Evolutionary conservation across 257 asterid genomes (phyloP), one percentile per base, ranked within the genome.

Genomic region (Euphrasia confusa): DNA sequence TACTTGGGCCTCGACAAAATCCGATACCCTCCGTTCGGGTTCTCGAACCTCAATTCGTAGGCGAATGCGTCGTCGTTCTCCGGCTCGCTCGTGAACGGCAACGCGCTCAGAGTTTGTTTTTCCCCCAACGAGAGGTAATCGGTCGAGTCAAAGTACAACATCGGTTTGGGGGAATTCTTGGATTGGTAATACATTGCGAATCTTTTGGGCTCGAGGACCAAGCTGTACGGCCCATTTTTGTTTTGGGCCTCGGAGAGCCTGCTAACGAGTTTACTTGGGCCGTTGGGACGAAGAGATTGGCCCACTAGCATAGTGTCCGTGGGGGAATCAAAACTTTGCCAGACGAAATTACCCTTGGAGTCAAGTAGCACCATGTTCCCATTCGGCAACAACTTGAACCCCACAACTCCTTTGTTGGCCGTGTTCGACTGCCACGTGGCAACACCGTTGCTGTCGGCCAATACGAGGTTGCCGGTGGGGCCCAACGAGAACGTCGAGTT

Each of bases 311-410:
- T 13, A 3, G 81, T 75, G 11, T 79, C 77, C 0, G 77, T 74
- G 1, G 80, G 74, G 17, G 10, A 68, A 45, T 74, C 82, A 13
- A 80, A 80, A 44, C 82, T 76, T 44, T 74, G 85, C 74, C 80
- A 76, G 1, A 68, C 47, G 37, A 64, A 76, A 1, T 48, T 65
- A 0, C 77, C 77, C 67, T 55, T 63, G 27, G 78, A 59, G 58
- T 75, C 72, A 7, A 63, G 30, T 1, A 72, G 72, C 1, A 78
- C 76, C 73, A 78, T 61, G 68, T 78, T 78, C 18, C 83, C 83
- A 24, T 62, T 75, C 2, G 74, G 67, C 26, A 72, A 17, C 49
- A 79, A 32, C 17, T 54, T 40, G 13, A 71, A 64, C 1, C 80
- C 76, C 2, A 69, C 61, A 0, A 75, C 80, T 4, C 68, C 70